Evolutionary conservation across 306 rosid species (phyloP).

Genomic region (Prunus persica): Prunus_persica_NCBIv2 NC_034009.1:38554001-38554500

Average conservation of each 20-base stretch:
- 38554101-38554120: not conserved
- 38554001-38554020: not conserved
- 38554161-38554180: not conserved
- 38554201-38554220: not conserved
- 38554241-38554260: not conserved
- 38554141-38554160: not conserved
- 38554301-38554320: not conserved
- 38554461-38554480: not conserved
- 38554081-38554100: not conserved
- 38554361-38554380: constrained; percentile 23
- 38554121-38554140: not conserved
- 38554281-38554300: not conserved
- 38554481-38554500: not conserved
- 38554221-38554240: not conserved
- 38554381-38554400: not conserved
- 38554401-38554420: not conserved
- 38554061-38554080: not conserved
- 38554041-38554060: not conserved
- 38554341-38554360: constrained; percentile 1
- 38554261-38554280: not conserved
- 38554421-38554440: not conserved
- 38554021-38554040: not conserved
- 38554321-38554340: not conserved
- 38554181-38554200: not conserved
- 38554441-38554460: not conserved